Evolutionary conservation across 768 basidiomycete genomes (phyloP), one percentile per base, ranked within the genome.

Genomic region (Auricularia sp.): DNA sequence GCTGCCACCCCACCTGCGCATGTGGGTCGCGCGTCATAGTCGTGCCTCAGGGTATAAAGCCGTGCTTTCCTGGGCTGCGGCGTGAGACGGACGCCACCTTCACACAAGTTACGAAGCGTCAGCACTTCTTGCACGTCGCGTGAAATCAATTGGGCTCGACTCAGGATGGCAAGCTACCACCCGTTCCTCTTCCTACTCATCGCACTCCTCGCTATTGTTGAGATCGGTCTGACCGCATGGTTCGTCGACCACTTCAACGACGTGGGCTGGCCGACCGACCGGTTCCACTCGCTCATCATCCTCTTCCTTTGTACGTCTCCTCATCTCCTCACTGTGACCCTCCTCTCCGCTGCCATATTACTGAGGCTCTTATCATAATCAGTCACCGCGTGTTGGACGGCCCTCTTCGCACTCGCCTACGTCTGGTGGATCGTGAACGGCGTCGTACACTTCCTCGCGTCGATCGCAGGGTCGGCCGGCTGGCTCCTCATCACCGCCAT

Each of bases 371-470:
- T 29, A 29, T 29, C 29, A 29, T 29, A 85, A 65, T 76, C 84
- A 65, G 87, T 88, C 73, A 83, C 84, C 68, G 79, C 87, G 23
- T 80, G 82, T 44, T 91, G 90, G 90, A 91, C 90, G n/a, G 78
- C 82, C 1, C 68, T 89, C 53, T 91, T 90, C 71, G 81, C 85
- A 14, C 77, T 81, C 12, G 83, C 84, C 39, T 92, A 91, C 70
- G 77, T 90, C 67, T 69, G 90, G 36, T 91, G 87, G 85, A 82
- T 87, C 54, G 74, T 87, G 44, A 84, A 85, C 62, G 85, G 86
- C 60, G 82, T 81, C 3, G 80, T 82, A 58, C 85, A 87, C 71
- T 72, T 88, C 53, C 78, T 91, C 23, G 89, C 88, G n/a, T 86
- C 83, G 71, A 78, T 91, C 53, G 87, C 90, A 29, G 88, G 87